Base-by-base conservation (phyloP, 768 basidiomycete genomes). In the Phanerodontia chrysosporium region DNA sequence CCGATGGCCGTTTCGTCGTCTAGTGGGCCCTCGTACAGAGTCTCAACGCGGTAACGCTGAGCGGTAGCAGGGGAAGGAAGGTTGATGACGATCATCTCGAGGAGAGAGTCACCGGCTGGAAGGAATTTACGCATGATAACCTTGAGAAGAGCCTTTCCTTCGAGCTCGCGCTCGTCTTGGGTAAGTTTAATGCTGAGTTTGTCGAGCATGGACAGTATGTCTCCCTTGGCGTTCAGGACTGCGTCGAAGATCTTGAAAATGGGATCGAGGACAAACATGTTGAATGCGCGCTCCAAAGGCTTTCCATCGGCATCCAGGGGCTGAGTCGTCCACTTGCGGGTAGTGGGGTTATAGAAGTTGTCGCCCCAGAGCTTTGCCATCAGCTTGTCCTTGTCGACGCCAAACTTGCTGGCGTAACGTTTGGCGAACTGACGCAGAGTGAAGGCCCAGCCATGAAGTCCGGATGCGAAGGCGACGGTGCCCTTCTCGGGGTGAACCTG, bases 1-100 rank as follows among this genome's bases (percentile, higher is more conserved):
- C 86, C 92, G 66, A 98, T 92, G 66, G 97, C 97, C 60, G 93
- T 97, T 77, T 99, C 97, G 72, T 99, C 97, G 77, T 99, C 97
- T 93, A 98, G 93, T 68, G 97, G 97, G 73, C 97, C 97, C 73
- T 99, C 97, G 76, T 99, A 98, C 62, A 99, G 88, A 65, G 97
- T 98, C 83, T 98, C 95, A 58, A 97, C 95, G 83, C 97, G 95
- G 78, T 98, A 98, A 54, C 89, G 85, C 77, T 99, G 97, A 62
- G 97, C 97, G 62, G 96, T 98, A 58, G 86, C 87, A 57, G 95
- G 96, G 22, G 97, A 99, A 45, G 97, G 96, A 64, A 99, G 87
- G 80, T 98, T 92, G 77, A 99, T 92, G 82, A 98, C 95, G 76
- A 98, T 98, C 97, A 99, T 99, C 84, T 98, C 97, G 78, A 99